Conservation (phyloP, 257 asterid genomes). For the Parsonsia alboflavescens region DNA sequence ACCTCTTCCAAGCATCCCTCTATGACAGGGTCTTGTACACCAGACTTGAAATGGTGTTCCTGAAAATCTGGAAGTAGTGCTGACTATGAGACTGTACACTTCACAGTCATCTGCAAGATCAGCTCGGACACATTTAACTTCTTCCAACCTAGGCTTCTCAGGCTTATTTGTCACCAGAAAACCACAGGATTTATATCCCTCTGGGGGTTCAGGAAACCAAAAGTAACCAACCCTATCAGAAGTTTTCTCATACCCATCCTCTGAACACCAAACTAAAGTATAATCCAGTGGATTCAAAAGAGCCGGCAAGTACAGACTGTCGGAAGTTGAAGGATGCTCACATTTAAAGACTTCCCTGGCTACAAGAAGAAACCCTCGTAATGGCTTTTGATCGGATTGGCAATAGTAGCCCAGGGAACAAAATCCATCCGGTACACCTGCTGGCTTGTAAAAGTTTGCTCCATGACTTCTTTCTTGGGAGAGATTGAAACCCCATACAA, state of each 20-base stretch:
- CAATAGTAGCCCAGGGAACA: constrained; percentile 71
- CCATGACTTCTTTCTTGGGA: constrained; percentile 48
- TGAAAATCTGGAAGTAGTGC: constrained; percentile 35
- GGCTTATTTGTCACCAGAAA: constrained; percentile 59
- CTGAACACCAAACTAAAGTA: constrained; percentile 65
- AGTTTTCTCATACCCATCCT: constrained; percentile 43
- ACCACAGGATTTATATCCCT: constrained; percentile 77
- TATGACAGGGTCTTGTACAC: constrained; percentile 54
- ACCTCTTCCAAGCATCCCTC: constrained; percentile 70
- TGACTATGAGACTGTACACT: constrained; percentile 34
- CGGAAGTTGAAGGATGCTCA: constrained; percentile 13
- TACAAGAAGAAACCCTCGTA: constrained; percentile 71
- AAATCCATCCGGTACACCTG: constrained; percentile 58
- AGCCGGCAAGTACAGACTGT: constrained; percentile 34
- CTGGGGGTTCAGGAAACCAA: constrained; percentile 75
- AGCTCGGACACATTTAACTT: constrained; percentile 64
- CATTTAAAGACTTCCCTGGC: constrained; percentile 43
- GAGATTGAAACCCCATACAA: constrained; percentile 56
- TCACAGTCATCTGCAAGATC: constrained; percentile 72
- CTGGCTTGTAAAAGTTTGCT: constrained; percentile 72
- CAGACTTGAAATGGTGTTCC: constrained; percentile 46
- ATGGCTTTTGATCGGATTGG: constrained; percentile 64
- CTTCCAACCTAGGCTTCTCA: constrained; percentile 53
- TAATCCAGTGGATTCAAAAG: constrained; percentile 61
- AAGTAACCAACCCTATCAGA: constrained; percentile 49